Evolutionary conservation across 2,329 filamentous ascomycete species (phyloP), one percentile per base, ranked within the genome.

Genomic region (Fusarium sp.): DNA sequence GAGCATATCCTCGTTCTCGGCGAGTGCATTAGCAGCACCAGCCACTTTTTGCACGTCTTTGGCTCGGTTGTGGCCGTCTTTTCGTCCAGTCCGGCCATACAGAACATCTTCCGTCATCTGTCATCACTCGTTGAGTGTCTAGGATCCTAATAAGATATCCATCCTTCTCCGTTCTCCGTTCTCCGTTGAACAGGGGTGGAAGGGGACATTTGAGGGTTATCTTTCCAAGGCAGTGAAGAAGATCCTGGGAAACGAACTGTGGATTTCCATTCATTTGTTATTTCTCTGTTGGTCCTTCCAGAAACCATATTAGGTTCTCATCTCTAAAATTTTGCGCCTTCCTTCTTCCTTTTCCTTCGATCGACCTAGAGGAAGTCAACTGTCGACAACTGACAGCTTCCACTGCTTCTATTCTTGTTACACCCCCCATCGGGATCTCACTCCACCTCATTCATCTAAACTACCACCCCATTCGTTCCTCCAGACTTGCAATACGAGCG

Each of bases 151-250:
- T 54, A 52, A 28, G 25, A 58, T 65, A 65, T 53, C 58, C 46
- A 67, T 61, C 47, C 61, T 43, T 58, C 59, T 32, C 52, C 44
- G 46, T 43, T 58, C 60, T 33, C 52, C 44, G 38, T 42, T 65
- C 35, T 38, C 53, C 25, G 16, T 35, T 43, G 37, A 57, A 68
- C 69, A 67, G 74, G 74, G 74, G 66, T 66, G 54, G 58, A 63
- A 47, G 52, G 57, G 46, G 65, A 69, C 58, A 66, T 62, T 57
- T 69, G 67, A 74, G 71, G 67, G 71, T 61, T 74, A 73, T 74
- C 74, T 77, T 75, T 77, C 71, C 66, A 77, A 73, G 69, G 72
- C 61, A 75, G 69, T 62, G 67, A 49, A 54, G 42, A 62, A 43
- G 25, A 71, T 43, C 67, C 67, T 40, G 64, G 60, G 56, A 66